phyloP scores from a whole-genome alignment of 148 eudicot genomes.

The Arbutus unedo region DNA sequence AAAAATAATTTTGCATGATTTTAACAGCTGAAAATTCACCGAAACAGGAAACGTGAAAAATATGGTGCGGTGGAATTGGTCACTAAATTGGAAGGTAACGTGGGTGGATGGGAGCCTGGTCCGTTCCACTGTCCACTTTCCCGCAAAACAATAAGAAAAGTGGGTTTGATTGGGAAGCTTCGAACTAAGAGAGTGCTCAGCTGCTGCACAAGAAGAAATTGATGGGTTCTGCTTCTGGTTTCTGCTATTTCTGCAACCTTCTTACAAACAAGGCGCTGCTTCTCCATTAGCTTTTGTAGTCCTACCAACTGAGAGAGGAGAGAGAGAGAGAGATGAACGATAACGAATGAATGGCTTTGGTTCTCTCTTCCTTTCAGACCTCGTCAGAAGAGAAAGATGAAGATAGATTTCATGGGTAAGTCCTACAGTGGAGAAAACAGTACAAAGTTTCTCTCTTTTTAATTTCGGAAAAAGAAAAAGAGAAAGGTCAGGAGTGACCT shows the following conservation, averaged over 20 bases:
- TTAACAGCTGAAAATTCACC: too few species aligned
- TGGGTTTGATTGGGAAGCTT: neutral
- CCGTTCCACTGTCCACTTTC: neutral
- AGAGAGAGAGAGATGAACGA: neutral
- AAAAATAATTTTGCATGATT: too few species aligned
- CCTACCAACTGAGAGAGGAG: slow-evolving; percentile 9
- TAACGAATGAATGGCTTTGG: neutral
- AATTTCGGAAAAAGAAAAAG: neutral
- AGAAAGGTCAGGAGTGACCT: neutral
- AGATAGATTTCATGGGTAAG: slow-evolving; percentile 9
- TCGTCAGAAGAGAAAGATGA: slow-evolving; percentile 5
- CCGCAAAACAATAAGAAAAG: neutral
- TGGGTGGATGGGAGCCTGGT: too few species aligned
- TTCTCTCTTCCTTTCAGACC: neutral
- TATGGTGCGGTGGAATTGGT: too few species aligned
- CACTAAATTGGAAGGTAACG: too few species aligned
- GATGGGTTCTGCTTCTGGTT: slow-evolving; percentile 13
- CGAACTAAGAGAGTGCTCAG: neutral
- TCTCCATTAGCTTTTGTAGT: slow-evolving; percentile 24
- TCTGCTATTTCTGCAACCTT: slow-evolving; percentile 8
- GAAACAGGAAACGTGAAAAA: too few species aligned
- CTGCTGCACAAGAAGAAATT: neutral
- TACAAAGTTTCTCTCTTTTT: neutral
- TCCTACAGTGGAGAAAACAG: neutral
- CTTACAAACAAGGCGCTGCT: slow-evolving; percentile 33